Evolutionary conservation across 495 filamentous ascomycete genomes (phyloP), one percentile per base, ranked within the genome.

Genomic region (Trichocladium antarcticum): DNA sequence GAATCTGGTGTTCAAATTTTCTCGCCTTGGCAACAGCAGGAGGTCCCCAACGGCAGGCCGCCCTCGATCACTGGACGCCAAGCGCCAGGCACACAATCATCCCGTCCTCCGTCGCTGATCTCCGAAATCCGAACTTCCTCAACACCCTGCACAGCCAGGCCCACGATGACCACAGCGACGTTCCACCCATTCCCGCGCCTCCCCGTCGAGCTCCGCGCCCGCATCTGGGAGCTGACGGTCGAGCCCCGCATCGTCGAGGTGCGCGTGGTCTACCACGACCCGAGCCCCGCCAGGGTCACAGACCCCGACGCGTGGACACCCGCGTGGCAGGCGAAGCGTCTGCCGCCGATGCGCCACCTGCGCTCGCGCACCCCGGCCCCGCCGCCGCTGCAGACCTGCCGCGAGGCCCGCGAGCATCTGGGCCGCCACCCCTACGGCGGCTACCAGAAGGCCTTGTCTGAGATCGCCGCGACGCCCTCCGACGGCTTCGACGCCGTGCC

Each of bases 381-480:
- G 28, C 49, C 58, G 17, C 45, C 31, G 42, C 49, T 61, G 39
- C 52, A 61, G 12, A 50, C 50, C 20, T 61, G 56, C 52, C 55
- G 47, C 38, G 58, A 61, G 37, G 49, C 52, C 43, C 58, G 49
- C 17, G 24, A 49, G 37, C 34, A 45, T 27, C 34, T 49, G 16
- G 29, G n/a, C 40, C 27, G n/a, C 1, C 29, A 37, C 29, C 20
- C 19, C 6, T 22, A 19, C 37, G 28, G 42, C 32, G 42, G 49
- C 14, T 59, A 59, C 42, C 42, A 42, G 35, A 45, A 44, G 12
- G 46, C 34, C 21, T 46, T 59, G 20, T 51, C 43, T 27, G 43
- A 56, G 17, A 24, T 54, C 38, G 17, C 35, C 32, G 20, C 49
- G 37, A 45, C 24, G 14, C 31, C 32, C 17, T 43, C 21, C 22